These are phyloP conservation scores for Pseudoperonospora humuli DNA, from an alignment of 352 stramenopile species.

Conservation along the genomic window DNA sequence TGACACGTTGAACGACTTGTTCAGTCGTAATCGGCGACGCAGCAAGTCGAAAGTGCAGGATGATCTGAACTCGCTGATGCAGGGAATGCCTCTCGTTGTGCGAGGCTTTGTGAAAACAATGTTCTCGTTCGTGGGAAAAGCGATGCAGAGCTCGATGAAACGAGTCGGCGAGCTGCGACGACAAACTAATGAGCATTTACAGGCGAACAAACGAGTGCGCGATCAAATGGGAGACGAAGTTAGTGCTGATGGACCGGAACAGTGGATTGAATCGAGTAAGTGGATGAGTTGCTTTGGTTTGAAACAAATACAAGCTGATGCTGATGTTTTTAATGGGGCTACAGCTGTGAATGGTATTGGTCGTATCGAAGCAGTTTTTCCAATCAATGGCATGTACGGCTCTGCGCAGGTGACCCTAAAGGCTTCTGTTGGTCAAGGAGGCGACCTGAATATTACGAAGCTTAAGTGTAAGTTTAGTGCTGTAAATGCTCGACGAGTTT, in stretches of 20 bases:
- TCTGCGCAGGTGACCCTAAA: constrained; percentile 49
- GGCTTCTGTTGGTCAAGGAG: constrained; percentile 34
- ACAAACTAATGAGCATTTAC: constrained; percentile 44
- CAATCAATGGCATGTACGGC: constrained; percentile 30
- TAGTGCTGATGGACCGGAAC: constrained; percentile 43
- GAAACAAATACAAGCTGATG: background rate
- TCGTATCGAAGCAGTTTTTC: constrained; percentile 55
- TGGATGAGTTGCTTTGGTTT: constrained; percentile 1
- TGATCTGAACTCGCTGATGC: constrained; percentile 46
- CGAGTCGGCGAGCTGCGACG: constrained; percentile 47
- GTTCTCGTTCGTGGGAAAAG: constrained; percentile 52
- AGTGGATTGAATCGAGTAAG: constrained; percentile 74
- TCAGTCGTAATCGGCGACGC: constrained; percentile 23
- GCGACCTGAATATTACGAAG: constrained; percentile 37
- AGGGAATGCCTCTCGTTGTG: constrained; percentile 53
- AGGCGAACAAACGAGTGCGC: constrained; percentile 40
- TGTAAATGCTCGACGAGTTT: background rate
- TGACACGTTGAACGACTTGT: constrained; percentile 40
- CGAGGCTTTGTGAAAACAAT: constrained; percentile 54
- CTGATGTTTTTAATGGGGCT: background rate
- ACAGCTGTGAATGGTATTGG: constrained; percentile 62
- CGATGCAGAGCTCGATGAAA: constrained; percentile 60
- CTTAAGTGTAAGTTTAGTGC: constrained; percentile 50
- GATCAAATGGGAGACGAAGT: constrained; percentile 40
- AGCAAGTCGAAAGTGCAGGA: constrained; percentile 14